A percentile compares a stretch with the other conserved stretches of the same genome.
Evolutionary conservation across 163 green algal genomes (phyloP).

Genomic region (Scenedesmus sp.): DNA sequence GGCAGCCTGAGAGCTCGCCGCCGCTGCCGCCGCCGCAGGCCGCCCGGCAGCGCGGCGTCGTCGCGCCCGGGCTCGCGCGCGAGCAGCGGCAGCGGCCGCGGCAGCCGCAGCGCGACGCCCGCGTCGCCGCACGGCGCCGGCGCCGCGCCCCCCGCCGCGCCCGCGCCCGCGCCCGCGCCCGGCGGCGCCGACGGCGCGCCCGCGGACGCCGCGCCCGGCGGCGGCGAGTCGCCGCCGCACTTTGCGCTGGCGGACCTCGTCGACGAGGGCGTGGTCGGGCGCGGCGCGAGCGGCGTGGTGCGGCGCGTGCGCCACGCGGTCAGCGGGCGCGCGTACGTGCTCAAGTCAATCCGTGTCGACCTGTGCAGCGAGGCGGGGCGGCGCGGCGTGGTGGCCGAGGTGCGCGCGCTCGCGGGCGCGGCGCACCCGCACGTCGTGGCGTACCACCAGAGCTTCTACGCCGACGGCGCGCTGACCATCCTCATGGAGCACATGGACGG

Average conservation of each 20-base stretch:
- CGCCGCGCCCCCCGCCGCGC: not conserved
- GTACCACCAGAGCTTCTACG: constrained; percentile 63
- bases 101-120: not conserved
- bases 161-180: not conserved
- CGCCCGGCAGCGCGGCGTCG: not conserved
- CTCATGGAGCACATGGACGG: constrained; percentile 97
- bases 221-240: not conserved
- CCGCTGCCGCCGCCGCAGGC: no score
- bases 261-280: constrained; percentile 67
- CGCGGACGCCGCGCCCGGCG: not conserved
- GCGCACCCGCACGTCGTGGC: constrained; percentile 65
- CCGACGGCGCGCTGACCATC: constrained; percentile 83
- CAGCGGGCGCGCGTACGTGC: constrained; percentile 65
- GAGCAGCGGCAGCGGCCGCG: not conserved
- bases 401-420: constrained; percentile 73
- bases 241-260: constrained; percentile 72
- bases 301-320: constrained; percentile 72
- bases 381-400: constrained; percentile 72
- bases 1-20: not conserved
- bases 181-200: not conserved
- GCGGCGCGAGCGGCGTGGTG: constrained; percentile 78
- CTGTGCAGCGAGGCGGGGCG: constrained; percentile 65
- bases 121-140: not conserved
- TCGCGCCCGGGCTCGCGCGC: no score
- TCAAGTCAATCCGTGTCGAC: constrained; percentile 86